These are phyloP conservation scores for Fusarium sp. DNA, from an alignment of 2,329 filamentous ascomycete genomes.

Conservation along the genomic window DNA sequence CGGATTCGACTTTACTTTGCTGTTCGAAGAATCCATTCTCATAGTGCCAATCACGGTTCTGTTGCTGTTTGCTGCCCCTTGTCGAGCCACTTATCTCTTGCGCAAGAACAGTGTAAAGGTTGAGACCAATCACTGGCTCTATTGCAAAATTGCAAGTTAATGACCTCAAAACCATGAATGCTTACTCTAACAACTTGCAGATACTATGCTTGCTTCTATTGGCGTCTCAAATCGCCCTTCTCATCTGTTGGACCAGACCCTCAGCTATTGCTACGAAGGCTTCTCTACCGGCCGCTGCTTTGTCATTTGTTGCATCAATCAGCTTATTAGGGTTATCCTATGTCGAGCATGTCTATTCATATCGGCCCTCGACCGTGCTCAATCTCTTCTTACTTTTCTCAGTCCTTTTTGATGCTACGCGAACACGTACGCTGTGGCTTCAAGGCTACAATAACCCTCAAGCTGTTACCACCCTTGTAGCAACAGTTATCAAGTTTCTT, in stretches of 20 bases:
- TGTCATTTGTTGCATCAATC: constrained; percentile 28
- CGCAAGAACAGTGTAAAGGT: constrained; percentile 39
- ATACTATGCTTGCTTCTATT: constrained; percentile 14
- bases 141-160: constrained; percentile 38
- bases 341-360: constrained; percentile 36
- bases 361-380: constrained; percentile 35
- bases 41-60: constrained; percentile 43
- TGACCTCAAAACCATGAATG: accelerated
- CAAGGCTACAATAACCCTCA: constrained; percentile 24
- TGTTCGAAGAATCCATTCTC: constrained; percentile 55
- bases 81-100: constrained; percentile 27
- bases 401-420: constrained; percentile 20
- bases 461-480: constrained; percentile 16
- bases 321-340: constrained; percentile 22
- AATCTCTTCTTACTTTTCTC: constrained; percentile 32
- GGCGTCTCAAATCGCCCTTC: constrained; percentile 25
- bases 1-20: constrained; percentile 61
- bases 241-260: constrained; percentile 21
- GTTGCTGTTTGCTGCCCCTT: constrained; percentile 47
- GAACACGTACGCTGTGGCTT: constrained; percentile 36
- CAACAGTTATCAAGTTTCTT: constrained; percentile 21
- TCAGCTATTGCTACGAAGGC: constrained; percentile 20
- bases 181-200: constrained; percentile 24
- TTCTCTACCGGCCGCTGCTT: constrained; percentile 22
- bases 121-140: constrained; percentile 30